Conservation (phyloP, 2,329 filamentous ascomycete species). For the Neophaeococcomyces mojaviensis region DNA sequence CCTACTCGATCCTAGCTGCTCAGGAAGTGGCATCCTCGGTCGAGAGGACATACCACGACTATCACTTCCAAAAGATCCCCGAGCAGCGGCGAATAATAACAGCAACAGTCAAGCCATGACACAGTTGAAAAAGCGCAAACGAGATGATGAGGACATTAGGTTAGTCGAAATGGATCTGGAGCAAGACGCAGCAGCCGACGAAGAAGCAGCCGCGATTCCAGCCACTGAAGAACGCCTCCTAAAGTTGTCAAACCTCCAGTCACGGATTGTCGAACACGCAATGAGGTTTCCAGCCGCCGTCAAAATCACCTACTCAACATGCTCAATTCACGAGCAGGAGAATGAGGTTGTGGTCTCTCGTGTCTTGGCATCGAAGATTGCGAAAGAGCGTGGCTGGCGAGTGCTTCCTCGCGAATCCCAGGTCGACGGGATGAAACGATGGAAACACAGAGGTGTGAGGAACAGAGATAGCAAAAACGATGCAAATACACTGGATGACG, state of each 20-base stretch:
- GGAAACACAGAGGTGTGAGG: constrained; percentile 59
- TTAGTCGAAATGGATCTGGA: constrained; percentile 14
- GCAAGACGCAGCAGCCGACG: constrained; percentile 25
- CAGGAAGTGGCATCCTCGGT: constrained; percentile 87
- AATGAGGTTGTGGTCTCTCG: constrained; percentile 78
- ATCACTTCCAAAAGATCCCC: constrained; percentile 45
- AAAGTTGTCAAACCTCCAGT: constrained; percentile 73
- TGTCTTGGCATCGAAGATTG: constrained; percentile 61
- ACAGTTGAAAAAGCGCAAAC: constrained; percentile 38
- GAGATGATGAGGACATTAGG: constrained; percentile 12
- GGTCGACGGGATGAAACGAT: constrained; percentile 65
- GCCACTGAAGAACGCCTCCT: constrained; percentile 57
- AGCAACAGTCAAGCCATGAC: background rate
- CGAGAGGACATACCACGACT: constrained; percentile 70
- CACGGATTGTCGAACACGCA: constrained; percentile 73
- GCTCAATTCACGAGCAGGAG: constrained; percentile 77
- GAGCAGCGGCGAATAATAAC: constrained; percentile 3
- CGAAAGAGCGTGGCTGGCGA: constrained; percentile 63
- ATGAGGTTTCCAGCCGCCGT: constrained; percentile 68
- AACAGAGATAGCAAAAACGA: constrained; percentile 30
- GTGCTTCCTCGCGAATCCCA: constrained; percentile 67
- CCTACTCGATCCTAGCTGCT: constrained; percentile 88
- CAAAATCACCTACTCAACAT: constrained; percentile 86
- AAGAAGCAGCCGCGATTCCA: constrained; percentile 31
- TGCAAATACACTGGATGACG: constrained; percentile 29